phyloP scores from a whole-genome alignment of 2,329 filamentous ascomycete genomes.

The Phaeosphaeria sp. region DNA sequence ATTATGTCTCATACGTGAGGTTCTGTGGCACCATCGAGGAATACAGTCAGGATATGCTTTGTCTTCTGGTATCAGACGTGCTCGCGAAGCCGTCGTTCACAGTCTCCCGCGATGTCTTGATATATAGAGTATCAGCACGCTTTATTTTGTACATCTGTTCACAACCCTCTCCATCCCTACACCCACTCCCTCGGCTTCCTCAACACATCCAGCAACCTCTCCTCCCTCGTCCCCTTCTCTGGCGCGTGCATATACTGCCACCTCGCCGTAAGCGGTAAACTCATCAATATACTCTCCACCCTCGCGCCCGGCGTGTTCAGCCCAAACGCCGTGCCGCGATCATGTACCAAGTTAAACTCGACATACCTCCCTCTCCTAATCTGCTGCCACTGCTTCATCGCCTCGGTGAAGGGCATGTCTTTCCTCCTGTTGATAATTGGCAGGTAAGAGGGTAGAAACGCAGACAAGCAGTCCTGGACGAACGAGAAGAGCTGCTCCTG shows the following conservation, averaged over 20 bases:
- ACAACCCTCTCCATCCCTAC: conserved; percentile 11
- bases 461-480: conserved; percentile 80
- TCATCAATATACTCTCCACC: conserved; percentile 98
- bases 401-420: conserved; percentile 85
- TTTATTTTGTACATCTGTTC: background rate
- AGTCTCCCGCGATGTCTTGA: background rate
- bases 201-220: conserved; percentile 76
- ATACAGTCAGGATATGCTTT: background rate
- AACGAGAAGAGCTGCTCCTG: conserved; percentile 91
- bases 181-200: conserved; percentile 69
- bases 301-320: conserved; percentile 89
- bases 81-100: background rate
- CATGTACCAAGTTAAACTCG: conserved; percentile 97
- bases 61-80: background rate
- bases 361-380: conserved; percentile 93
- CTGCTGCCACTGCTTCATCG: conserved; percentile 97
- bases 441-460: conserved; percentile 89
- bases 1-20: background rate
- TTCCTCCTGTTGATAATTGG: conserved; percentile 89
- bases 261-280: conserved; percentile 85
- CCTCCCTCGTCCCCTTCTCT: conserved; percentile 76
- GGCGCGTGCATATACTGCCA: conserved; percentile 97
- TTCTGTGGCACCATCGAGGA: background rate
- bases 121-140: background rate
- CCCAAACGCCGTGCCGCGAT: conserved; percentile 88